These are phyloP conservation scores for Phytophthora sp. DNA, from an alignment of 352 stramenopile genomes.

Conservation along the genomic window DNA sequence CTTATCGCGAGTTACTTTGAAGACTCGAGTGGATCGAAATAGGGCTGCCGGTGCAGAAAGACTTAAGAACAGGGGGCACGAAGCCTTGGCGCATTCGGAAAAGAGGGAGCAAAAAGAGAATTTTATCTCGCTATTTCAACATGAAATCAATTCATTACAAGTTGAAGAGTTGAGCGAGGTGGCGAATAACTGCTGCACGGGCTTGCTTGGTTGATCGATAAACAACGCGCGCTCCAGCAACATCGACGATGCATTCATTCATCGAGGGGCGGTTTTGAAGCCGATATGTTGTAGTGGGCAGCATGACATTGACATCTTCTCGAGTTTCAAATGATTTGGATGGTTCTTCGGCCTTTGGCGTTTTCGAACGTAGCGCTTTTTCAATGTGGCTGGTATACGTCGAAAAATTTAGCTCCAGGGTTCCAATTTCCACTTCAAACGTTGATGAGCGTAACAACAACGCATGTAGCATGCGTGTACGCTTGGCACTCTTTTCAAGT, in stretches of 20 bases:
- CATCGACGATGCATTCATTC: slow-evolving; percentile 64
- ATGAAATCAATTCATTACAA: slow-evolving; percentile 31
- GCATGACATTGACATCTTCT: slow-evolving; percentile 51
- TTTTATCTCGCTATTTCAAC: slow-evolving; percentile 73
- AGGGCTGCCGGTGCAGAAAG: slow-evolving; percentile 29
- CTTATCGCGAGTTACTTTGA: slow-evolving; percentile 62
- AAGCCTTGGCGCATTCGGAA: slow-evolving; percentile 2
- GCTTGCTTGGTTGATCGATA: slow-evolving; percentile 68
- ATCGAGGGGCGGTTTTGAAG: slow-evolving; percentile 57
- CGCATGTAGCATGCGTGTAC: slow-evolving; percentile 59
- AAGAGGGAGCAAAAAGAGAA: slow-evolving; percentile 16
- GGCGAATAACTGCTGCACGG: slow-evolving; percentile 56
- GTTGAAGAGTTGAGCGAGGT: slow-evolving; percentile 47
- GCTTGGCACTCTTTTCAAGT: slow-evolving; percentile 35
- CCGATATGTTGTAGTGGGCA: slow-evolving; percentile 35
- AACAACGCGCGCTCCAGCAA: slow-evolving; percentile 42
- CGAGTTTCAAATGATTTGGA: slow-evolving; percentile 36
- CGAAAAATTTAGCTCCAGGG: slow-evolving; percentile 53
- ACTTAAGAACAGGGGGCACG: slow-evolving; percentile 25
- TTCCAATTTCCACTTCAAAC: slow-evolving; percentile 54
- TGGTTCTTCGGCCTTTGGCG: background rate
- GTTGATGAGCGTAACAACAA: slow-evolving; percentile 58
- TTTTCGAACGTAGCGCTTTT: slow-evolving; percentile 19
- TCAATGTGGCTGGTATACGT: slow-evolving; percentile 57
- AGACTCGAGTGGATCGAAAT: slow-evolving; percentile 52